These are phyloP conservation scores for Bromus sterilis DNA, from an alignment of 176 grass and related monocot genomes.

Conservation along the genomic window DNA sequence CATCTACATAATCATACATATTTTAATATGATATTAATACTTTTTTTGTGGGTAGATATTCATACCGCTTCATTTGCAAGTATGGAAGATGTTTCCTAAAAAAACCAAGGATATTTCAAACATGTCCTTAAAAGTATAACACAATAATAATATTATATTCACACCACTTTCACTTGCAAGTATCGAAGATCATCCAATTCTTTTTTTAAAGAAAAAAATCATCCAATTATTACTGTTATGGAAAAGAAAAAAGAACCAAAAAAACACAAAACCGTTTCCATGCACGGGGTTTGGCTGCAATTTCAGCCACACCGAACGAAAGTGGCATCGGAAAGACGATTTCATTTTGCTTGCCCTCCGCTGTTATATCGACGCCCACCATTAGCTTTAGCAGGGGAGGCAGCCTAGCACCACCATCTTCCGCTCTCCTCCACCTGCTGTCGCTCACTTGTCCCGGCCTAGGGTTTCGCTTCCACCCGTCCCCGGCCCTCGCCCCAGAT, in stretches of 20 bases:
- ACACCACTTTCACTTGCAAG: neutral
- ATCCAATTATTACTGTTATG: neutral
- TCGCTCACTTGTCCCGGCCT: slow-evolving; percentile 5
- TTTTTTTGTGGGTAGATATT: too few species aligned
- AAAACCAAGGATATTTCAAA: neutral
- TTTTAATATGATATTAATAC: too few species aligned
- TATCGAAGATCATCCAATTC: neutral
- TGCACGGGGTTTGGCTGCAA: neutral
- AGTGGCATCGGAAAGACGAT: slow-evolving; percentile 36
- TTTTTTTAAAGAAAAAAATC: too few species aligned
- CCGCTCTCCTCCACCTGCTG: slow-evolving; percentile 10
- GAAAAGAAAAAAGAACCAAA: neutral
- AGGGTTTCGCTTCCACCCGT: slow-evolving; percentile 31
- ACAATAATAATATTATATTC: neutral
- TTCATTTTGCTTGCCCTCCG: slow-evolving; percentile 48
- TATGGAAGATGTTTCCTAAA: too few species aligned
- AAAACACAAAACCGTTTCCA: neutral
- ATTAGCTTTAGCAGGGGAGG: too few species aligned
- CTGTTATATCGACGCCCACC: slow-evolving; percentile 46
- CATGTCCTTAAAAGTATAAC: neutral
- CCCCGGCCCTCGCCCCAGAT: slow-evolving; percentile 17
- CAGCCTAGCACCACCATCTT: slow-evolving; percentile 20
- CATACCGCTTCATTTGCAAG: too few species aligned
- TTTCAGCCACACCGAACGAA: slow-evolving; percentile 2
- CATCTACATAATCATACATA: too few species aligned